Percentiles rank a stretch among this genome's conserved stretches.
Evolutionary conservation across 139 green algal genomes (phyloP).

Genomic region (Chlorella sp.): DNA sequence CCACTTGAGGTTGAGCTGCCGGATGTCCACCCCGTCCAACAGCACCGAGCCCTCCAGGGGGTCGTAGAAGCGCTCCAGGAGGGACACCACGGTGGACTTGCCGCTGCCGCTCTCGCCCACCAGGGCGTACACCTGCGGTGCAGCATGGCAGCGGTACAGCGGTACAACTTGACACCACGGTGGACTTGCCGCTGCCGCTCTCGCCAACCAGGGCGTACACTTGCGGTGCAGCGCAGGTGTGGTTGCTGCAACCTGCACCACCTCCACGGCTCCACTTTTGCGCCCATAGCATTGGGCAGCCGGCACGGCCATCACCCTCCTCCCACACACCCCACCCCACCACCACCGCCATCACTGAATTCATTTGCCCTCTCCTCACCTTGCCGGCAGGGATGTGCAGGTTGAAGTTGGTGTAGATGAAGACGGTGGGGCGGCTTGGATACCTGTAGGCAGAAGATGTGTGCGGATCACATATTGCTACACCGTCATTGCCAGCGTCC

Average conservation of each 20-base stretch:
- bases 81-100: slow-evolving; percentile 79
- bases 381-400: slow-evolving; percentile 39
- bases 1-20: slow-evolving; percentile 60
- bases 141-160: neutral
- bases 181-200: slow-evolving; percentile 86
- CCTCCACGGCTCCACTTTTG: too few species aligned
- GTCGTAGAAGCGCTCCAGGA: slow-evolving; percentile 94
- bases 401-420: slow-evolving; percentile 46
- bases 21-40: slow-evolving; percentile 78
- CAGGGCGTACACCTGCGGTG: slow-evolving; percentile 70
- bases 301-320: neutral
- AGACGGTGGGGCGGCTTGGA: slow-evolving; percentile 37
- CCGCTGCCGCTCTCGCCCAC: slow-evolving; percentile 86
- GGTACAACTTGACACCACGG: slow-evolving; percentile 42
- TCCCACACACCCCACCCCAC: neutral
- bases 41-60: slow-evolving; percentile 31
- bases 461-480: slow-evolving; percentile 12
- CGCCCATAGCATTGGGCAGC: neutral
- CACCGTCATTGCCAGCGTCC: neutral
- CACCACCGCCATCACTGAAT: neutral
- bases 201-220: slow-evolving; percentile 87
- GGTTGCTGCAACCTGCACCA: too few species aligned
- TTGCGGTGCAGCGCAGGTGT: neutral
- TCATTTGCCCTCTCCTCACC: neutral
- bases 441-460: slow-evolving; percentile 51